Conservation (phyloP, 495 filamentous ascomycete species). For the Clavariopsis aquatica region DNA sequence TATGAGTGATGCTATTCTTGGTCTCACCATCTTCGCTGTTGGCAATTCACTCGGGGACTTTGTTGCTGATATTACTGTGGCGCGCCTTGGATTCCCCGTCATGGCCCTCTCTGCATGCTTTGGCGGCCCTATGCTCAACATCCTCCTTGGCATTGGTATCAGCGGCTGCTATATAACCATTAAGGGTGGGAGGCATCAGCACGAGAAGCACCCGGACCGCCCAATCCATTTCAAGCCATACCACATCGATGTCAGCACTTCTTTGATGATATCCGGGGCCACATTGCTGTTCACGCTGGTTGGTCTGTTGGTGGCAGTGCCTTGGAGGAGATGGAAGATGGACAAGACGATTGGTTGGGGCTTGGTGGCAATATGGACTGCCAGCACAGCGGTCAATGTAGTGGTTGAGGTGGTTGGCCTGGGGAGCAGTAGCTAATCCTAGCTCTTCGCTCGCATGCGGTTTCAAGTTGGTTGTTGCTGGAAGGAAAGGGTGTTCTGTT, state of each 20-base stretch:
- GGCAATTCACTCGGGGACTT: conserved; percentile 94
- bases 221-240: conserved; percentile 54
- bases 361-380: conserved; percentile 77
- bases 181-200: conserved; percentile 54
- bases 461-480: no score
- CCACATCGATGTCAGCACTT: conserved; percentile 77
- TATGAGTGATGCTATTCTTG: conserved; percentile 94
- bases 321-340: conserved; percentile 86
- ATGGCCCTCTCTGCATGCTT: conserved; percentile 98
- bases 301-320: conserved; percentile 76
- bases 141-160: conserved; percentile 88
- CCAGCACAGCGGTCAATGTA: conserved; percentile 83
- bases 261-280: conserved; percentile 76
- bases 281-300: conserved; percentile 81
- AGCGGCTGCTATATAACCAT: conserved; percentile 84
- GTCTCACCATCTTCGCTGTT: conserved; percentile 94
- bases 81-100: conserved; percentile 87
- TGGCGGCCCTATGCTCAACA: conserved; percentile 97
- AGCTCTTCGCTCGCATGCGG: background rate
- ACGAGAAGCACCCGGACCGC: conserved; percentile 61
- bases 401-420: conserved; percentile 65
- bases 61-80: conserved; percentile 92
- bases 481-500: background rate
- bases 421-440: conserved; percentile 22
- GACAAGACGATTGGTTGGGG: conserved; percentile 79